Evolutionary conservation across 2,329 filamentous ascomycete species (phyloP).

Genomic region (Trichoderma hamatum): DNA sequence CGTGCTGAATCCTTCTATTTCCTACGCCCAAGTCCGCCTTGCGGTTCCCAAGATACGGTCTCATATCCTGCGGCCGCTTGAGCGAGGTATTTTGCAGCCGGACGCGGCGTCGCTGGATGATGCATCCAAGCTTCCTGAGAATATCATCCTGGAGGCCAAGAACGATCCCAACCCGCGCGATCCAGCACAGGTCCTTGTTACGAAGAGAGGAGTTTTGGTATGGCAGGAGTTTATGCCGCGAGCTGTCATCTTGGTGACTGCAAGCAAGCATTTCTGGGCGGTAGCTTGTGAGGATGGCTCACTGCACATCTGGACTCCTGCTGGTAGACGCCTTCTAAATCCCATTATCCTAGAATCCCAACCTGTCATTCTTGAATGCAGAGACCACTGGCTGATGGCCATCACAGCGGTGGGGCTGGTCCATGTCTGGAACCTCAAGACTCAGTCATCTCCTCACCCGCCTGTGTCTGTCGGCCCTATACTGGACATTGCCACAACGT

Average conservation of each 20-base stretch:
- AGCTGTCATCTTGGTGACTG: constrained; percentile 85
- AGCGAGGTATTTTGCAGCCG: constrained; percentile 61
- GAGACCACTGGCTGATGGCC: constrained; percentile 85
- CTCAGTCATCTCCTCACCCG: constrained; percentile 81
- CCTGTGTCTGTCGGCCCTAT: constrained; percentile 87
- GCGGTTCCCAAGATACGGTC: constrained; percentile 85
- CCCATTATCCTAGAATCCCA: constrained; percentile 88
- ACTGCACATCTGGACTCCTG: constrained; percentile 88
- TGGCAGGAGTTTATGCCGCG: constrained; percentile 95
- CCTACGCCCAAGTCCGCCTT: constrained; percentile 80
- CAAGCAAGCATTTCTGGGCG: constrained; percentile 88
- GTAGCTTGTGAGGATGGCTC: constrained; percentile 92
- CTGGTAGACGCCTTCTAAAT: constrained; percentile 82
- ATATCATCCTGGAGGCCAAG: constrained; percentile 82
- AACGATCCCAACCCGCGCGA: constrained; percentile 80
- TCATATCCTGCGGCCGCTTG: constrained; percentile 80
- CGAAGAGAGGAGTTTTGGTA: constrained; percentile 75
- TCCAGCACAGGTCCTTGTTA: constrained; percentile 80
- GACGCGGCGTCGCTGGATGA: constrained; percentile 59
- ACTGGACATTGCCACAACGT: constrained; percentile 81
- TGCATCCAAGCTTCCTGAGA: constrained; percentile 65
- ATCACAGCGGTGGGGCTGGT: constrained; percentile 87
- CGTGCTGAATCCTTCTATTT: constrained; percentile 78
- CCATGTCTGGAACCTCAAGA: constrained; percentile 91
- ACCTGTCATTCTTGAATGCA: constrained; percentile 89